Evolutionary conservation across 495 filamentous ascomycete genomes (phyloP), one percentile per base, ranked within the genome.

Genomic region (Daldinia bambusicola): DNA sequence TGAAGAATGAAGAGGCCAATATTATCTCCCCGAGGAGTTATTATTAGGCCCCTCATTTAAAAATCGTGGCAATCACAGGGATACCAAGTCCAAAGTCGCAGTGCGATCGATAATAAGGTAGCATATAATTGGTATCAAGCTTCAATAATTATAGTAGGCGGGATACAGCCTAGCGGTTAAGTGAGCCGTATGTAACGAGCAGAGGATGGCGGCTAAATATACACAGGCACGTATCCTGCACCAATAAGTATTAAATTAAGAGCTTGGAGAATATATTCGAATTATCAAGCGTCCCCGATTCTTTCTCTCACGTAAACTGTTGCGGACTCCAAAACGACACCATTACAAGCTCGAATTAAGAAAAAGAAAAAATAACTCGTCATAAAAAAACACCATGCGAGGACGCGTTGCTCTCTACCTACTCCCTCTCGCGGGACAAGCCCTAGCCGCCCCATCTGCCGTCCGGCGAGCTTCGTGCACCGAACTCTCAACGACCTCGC

Each of bases 131-230:
- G 40, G 31, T 20, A 18, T 40, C 51, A 14, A 31, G 50, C 10
- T 45, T 37, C 38, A 40, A 45, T 3, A 43, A 50, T 63, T 62
- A 62, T 52, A 67, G 59, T 56, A 26, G 1, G 55, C 55, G 40
- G 16, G 22, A 67, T 67, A 72, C 50, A 67, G 69, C 63, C 64
- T 72, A 48, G 18, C 55, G 63, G 63, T 38, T 72, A 67, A 67
- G 63, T 67, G 13, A 63, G 30, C 22, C 26, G 14, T 48, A 36
- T 66, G 55, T 18, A 20, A 22, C 40, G 13, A 40, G 26, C 50
- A 58, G 31, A 52, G 12, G 34, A 59, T 63, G 63, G 55, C 43
- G 69, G 69, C 69, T 72, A 72, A 72, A 72, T 72, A 6, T 1
- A 26, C 26, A 1, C 26, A 50, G 52, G 63, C 12, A 20, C n/a